These are phyloP conservation scores for Dactylella cylindrospora DNA, from an alignment of 2,329 filamentous ascomycete genomes.

Conservation along the genomic window DNA sequence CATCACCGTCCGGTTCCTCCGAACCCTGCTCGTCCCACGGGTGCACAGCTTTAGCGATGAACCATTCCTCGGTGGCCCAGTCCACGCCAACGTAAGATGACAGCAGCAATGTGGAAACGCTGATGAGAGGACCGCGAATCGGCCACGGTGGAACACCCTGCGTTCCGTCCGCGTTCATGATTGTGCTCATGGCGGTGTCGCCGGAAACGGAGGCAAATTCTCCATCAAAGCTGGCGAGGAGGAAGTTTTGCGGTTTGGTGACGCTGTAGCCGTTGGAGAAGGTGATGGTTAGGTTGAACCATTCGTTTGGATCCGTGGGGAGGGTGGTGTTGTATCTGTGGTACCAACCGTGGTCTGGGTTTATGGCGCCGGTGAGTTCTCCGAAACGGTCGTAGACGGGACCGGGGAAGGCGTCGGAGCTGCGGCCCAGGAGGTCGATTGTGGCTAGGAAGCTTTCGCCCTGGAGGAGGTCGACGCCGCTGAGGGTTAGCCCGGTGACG, in stretches of 20 bases:
- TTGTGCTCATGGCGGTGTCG: not conserved
- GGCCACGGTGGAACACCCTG: not conserved
- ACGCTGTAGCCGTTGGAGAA: conserved; percentile 12
- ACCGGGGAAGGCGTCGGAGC: not conserved
- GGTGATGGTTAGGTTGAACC: conserved; percentile 9
- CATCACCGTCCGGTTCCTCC: not conserved
- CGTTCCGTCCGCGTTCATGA: not conserved
- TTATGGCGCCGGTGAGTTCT: not conserved
- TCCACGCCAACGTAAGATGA: conserved; percentile 26
- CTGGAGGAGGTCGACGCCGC: not conserved
- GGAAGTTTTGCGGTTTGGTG: not conserved
- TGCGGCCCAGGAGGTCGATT: conserved; percentile 1
- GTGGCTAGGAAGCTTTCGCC: conserved; percentile 2
- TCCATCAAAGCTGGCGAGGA: not conserved
- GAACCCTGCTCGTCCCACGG: not conserved
- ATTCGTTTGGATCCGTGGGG: conserved; percentile 4
- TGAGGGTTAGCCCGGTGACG: conserved; percentile 7
- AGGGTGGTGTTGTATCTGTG: not conserved
- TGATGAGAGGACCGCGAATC: conserved; percentile 4
- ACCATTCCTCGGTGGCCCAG: conserved; percentile 20
- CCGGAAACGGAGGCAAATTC: not conserved
- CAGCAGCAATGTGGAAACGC: conserved; percentile 1
- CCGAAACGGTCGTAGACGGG: conserved; percentile 3
- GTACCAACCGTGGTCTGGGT: not conserved
- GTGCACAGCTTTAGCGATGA: conserved; percentile 5